Evolutionary conservation across 1,284 basidiomycete genomes (phyloP).

Genomic region (Apiotrichum veenhuisii): DNA sequence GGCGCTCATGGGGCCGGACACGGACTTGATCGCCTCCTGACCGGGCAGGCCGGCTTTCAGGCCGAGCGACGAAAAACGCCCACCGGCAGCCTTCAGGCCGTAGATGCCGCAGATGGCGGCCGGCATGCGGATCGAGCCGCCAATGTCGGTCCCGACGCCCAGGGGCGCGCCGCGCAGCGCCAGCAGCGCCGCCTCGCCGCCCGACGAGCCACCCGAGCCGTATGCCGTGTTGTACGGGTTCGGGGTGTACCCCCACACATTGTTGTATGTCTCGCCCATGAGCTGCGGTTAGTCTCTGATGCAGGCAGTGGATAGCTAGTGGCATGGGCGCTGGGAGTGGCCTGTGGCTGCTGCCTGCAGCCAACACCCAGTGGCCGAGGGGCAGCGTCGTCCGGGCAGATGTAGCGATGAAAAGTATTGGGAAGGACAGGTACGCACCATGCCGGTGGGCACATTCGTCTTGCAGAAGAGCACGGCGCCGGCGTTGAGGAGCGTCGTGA

Average conservation of each 20-base stretch:
- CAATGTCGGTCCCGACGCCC: conserved; percentile 50
- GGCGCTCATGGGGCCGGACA: conserved; percentile 63
- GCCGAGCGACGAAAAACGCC: conserved; percentile 33
- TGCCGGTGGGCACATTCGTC: conserved; percentile 24
- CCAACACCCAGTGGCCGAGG: no score
- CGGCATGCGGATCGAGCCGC: conserved; percentile 57
- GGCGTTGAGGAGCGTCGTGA: conserved; percentile 15
- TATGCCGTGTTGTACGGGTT: conserved; percentile 47
- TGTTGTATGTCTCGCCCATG: conserved; percentile 34
- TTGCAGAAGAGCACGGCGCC: conserved; percentile 30
- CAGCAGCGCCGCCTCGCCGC: conserved; percentile 50
- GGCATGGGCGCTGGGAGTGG: no score
- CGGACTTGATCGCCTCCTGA: conserved; percentile 64
- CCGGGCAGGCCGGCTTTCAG: conserved; percentile 58
- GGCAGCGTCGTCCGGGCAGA: not conserved
- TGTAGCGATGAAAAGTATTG: no score
- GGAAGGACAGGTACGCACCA: conserved; percentile 7
- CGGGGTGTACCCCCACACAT: conserved; percentile 29
- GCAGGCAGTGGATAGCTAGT: not conserved
- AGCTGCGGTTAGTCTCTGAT: conserved; percentile 1
- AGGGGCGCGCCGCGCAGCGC: conserved; percentile 39
- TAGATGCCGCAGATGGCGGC: conserved; percentile 17
- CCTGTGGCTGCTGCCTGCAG: no score
- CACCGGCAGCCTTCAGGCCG: conserved; percentile 12
- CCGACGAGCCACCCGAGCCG: conserved; percentile 42